Conservation (phyloP, 2,329 filamentous ascomycete species). For the Penicillium sp. region DNA sequence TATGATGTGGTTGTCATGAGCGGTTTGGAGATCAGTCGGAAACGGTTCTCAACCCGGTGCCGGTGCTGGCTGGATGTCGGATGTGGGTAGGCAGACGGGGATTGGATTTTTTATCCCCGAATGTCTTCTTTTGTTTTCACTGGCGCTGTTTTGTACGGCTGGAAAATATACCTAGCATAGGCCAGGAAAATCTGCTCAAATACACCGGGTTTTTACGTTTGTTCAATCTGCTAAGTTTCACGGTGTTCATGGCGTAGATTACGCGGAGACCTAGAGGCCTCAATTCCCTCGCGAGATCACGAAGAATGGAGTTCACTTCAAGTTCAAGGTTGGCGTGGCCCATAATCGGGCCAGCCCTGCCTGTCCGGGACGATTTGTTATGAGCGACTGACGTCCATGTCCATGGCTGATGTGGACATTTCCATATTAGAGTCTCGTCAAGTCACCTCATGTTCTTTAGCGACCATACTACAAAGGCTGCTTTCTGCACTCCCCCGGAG, state of each 20-base stretch:
- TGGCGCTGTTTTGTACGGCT: slow-evolving; percentile 30
- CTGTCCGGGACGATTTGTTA: too few relatives aligned
- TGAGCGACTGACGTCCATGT: too few relatives aligned
- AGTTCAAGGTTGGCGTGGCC: too few relatives aligned
- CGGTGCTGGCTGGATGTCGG: slow-evolving; percentile 21
- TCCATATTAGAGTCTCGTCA: too few relatives aligned
- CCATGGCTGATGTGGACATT: too few relatives aligned
- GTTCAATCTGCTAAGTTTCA: slow-evolving; percentile 18
- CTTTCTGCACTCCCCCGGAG: too few relatives aligned
- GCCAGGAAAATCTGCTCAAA: slow-evolving; percentile 39
- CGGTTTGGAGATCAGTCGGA: slow-evolving; percentile 20
- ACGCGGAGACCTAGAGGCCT: too few relatives aligned
- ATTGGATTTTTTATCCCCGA: slow-evolving; percentile 16
- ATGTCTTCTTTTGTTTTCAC: slow-evolving; percentile 26
- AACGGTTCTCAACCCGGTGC: slow-evolving; percentile 14
- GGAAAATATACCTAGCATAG: slow-evolving; percentile 34
- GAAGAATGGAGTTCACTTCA: too few relatives aligned
- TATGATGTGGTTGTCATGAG: slow-evolving; percentile 21
- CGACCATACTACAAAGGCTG: too few relatives aligned
- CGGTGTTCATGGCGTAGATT: not conserved
- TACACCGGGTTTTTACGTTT: slow-evolving; percentile 32
- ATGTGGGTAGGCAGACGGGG: slow-evolving; percentile 20
- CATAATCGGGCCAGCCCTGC: too few relatives aligned
- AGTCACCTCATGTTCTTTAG: too few relatives aligned
- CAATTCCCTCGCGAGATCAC: too few relatives aligned